Evolutionary conservation across 2,329 filamentous ascomycete genomes (phyloP).

Genomic region (Alternaria triticina): DNA sequence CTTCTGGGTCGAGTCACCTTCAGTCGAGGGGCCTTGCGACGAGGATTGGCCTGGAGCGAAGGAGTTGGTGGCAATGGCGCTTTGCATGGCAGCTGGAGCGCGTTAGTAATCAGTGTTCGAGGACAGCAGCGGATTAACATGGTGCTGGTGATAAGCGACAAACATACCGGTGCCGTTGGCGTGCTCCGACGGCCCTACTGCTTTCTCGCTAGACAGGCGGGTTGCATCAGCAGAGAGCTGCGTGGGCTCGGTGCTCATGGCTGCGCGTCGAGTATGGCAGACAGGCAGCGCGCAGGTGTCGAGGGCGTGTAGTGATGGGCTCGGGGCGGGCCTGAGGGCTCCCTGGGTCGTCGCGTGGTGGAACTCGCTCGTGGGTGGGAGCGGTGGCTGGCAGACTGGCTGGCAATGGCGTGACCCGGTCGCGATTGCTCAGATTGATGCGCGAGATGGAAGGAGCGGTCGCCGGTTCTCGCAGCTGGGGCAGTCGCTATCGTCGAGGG

Average conservation of each 20-base stretch:
- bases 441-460: conserved; percentile 36
- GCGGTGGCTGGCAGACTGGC: conserved; percentile 18
- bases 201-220: conserved; percentile 39
- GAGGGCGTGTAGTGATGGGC: conserved; percentile 18
- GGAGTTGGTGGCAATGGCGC: conserved; percentile 16
- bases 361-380: conserved; percentile 18
- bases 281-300: conserved; percentile 18
- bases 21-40: conserved; percentile 32
- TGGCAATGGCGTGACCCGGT: conserved; percentile 18
- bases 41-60: conserved; percentile 32
- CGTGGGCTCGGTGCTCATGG: conserved; percentile 46
- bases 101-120: not conserved
- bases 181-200: conserved; percentile 30
- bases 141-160: not conserved
- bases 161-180: conserved; percentile 46
- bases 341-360: conserved; percentile 16
- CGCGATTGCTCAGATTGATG: conserved; percentile 31
- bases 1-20: conserved; percentile 44
- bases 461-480: conserved; percentile 31
- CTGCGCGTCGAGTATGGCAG: conserved; percentile 30
- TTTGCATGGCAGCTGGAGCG: conserved; percentile 2
- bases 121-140: too few relatives aligned
- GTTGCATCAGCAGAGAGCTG: conserved; percentile 36
- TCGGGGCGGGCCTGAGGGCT: conserved; percentile 10
- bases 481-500: conserved; percentile 26